Conservation (phyloP, 1,139 yeast species). For the Tardiomyces digboiensis region DNA sequence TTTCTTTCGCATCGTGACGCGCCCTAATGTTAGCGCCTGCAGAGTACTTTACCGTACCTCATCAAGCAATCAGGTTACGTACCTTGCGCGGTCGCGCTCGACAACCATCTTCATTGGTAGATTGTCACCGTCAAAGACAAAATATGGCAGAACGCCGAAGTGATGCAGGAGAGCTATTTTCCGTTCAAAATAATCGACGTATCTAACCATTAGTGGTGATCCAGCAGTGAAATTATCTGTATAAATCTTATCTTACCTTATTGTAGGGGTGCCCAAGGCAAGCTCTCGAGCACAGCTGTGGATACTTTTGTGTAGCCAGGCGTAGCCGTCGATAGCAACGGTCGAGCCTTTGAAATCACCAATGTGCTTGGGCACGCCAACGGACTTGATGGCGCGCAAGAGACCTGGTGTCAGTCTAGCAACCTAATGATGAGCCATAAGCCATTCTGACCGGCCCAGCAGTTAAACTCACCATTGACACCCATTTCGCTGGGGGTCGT, state of each 20-base stretch:
- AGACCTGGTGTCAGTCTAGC: constrained; percentile 38
- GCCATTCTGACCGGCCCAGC: too few species aligned
- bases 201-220: too few species aligned
- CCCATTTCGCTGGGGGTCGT: constrained; percentile 15
- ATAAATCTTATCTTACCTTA: too few species aligned
- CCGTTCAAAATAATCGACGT: constrained; percentile 43
- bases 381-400: constrained; percentile 61
- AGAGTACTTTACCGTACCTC: too few species aligned
- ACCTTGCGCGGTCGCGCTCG: constrained; percentile 45
- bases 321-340: constrained; percentile 88
- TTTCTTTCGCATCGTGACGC: constrained; percentile 34
- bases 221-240: too few species aligned
- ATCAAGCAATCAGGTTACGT: too few species aligned
- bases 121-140: constrained; percentile 92
- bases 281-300: constrained; percentile 79
- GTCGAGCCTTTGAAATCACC: constrained; percentile 62
- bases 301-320: constrained; percentile 91
- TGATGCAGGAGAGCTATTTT: constrained; percentile 54
- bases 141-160: constrained; percentile 69
- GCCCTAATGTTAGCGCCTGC: not conserved
- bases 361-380: constrained; percentile 52
- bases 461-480: constrained; percentile 13
- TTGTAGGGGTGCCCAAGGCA: constrained; percentile 62
- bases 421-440: too few species aligned
- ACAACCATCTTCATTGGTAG: constrained; percentile 74